Percentiles rank a stretch among this genome's conserved stretches.
These are phyloP conservation scores for Colletotrichum orbiculare DNA, from an alignment of 2,329 filamentous ascomycete species.

Conservation along the genomic window DNA sequence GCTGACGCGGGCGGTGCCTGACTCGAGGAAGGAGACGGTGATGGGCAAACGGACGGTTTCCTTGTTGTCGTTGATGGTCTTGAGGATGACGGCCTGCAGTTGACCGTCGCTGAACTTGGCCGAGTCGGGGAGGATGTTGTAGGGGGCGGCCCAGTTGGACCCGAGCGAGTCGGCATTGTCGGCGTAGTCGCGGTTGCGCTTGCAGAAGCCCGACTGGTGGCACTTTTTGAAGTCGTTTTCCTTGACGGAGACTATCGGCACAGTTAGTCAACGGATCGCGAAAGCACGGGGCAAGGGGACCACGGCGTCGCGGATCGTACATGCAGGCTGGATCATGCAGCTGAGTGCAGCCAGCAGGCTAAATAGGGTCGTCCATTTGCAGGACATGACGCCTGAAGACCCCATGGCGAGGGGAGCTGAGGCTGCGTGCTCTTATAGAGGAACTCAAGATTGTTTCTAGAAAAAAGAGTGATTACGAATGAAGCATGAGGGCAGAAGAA, in stretches of 20 bases:
- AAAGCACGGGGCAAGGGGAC: not conserved
- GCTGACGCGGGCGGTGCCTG: slow-evolving; percentile 86
- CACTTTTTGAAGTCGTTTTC: slow-evolving; percentile 98
- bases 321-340: slow-evolving; percentile 71
- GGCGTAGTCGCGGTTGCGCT: slow-evolving; percentile 90
- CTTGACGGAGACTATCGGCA: slow-evolving; percentile 79
- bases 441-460: not conserved
- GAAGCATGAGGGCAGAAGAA: slow-evolving; percentile 21
- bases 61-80: slow-evolving; percentile 73
- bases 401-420: slow-evolving; percentile 56
- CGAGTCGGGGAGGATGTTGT: slow-evolving; percentile 77
- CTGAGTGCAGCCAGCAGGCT: slow-evolving; percentile 68
- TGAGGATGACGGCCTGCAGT: slow-evolving; percentile 83
- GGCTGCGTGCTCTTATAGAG: slow-evolving; percentile 4
- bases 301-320: slow-evolving; percentile 56
- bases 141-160: slow-evolving; percentile 81
- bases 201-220: slow-evolving; percentile 95
- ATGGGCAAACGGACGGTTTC: slow-evolving; percentile 84
- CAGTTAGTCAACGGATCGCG: slow-evolving; percentile 9
- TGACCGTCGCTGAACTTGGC: slow-evolving; percentile 82
- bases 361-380: slow-evolving; percentile 73
- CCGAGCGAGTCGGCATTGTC: slow-evolving; percentile 76
- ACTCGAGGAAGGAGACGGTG: slow-evolving; percentile 88
- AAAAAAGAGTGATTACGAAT: slow-evolving; percentile 4
- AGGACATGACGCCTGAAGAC: slow-evolving; percentile 61